phyloP scores from a whole-genome alignment of 371 early-diverging fungal species.

The Mortierella sp. region DNA sequence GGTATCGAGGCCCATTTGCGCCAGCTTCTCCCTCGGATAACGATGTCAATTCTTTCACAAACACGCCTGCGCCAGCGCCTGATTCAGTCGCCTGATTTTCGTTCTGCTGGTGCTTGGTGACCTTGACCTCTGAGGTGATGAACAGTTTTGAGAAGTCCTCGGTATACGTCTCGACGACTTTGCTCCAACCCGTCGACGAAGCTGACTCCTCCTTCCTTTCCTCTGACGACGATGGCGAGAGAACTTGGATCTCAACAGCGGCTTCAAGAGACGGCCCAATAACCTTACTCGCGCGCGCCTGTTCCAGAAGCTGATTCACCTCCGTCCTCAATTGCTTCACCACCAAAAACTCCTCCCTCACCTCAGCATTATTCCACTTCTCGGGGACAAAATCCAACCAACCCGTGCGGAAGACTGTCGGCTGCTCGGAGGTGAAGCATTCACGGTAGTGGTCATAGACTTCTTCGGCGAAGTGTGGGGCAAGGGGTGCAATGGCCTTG shows the following conservation, averaged over 20 bases:
- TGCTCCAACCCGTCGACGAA: constrained; percentile 20
- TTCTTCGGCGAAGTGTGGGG: constrained; percentile 84
- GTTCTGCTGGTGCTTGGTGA: background rate
- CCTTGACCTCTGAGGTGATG: constrained; percentile 63
- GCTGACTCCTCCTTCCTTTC: constrained; percentile 25
- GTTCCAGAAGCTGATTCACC: constrained; percentile 78
- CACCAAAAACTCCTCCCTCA: constrained; percentile 71
- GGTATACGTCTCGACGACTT: constrained; percentile 8
- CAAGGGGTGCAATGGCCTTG: constrained; percentile 76
- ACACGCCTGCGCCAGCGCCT: background rate
- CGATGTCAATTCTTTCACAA: constrained; percentile 10
- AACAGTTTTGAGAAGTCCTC: constrained; percentile 60
- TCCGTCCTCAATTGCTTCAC: constrained; percentile 71
- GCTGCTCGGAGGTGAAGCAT: constrained; percentile 61
- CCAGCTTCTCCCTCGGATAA: background rate
- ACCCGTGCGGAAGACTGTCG: constrained; percentile 73
- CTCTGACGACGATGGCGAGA: background rate
- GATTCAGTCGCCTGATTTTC: background rate
- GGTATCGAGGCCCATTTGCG: constrained; percentile 20
- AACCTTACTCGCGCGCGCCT: constrained; percentile 74
- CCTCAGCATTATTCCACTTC: constrained; percentile 65
- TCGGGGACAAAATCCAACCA: constrained; percentile 67
- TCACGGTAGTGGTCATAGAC: constrained; percentile 75
- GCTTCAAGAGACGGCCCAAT: constrained; percentile 69
- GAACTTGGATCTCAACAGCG: constrained; percentile 51